Base-by-base conservation (phyloP, 495 filamentous ascomycete genomes). In the Cercophora samala region DNA sequence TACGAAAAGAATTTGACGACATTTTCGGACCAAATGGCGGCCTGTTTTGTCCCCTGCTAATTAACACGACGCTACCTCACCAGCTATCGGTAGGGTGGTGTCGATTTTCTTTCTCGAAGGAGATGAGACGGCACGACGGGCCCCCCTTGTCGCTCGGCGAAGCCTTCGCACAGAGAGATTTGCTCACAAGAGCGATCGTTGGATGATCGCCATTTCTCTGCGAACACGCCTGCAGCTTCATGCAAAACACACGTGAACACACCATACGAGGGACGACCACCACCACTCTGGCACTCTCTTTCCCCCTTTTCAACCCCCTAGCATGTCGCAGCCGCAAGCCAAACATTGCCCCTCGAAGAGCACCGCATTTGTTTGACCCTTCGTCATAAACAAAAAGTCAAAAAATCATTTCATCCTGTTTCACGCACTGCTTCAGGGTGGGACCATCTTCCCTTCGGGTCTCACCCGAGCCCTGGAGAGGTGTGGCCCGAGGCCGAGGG, bases 401-500 rank as follows among this genome's bases (percentile, higher is more conserved):
- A 21, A 54, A 46, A 61, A 60, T 63, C 54, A 64, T 66, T 63
- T 62, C 62, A 56, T 24, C 23, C 25, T 52, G 65, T 69, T 69
- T 29, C 18, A 62, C 62, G 68, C 56, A 64, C 46, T 58, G 68
- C 68, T 25, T 64, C 58, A 65, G 29, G 17, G 68, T 69, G 64
- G 68, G 62, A 62, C 64, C 68, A 58, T 62, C 62, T 62, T 65
- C 64, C 15, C 60, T 64, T 62, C 60, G 55, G 66, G 63, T 68
- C n/a, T 58, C 65, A 67, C 56, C 66, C 59, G 60, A 60, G 46
- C 60, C 52, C 61, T 46, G 61, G 23, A 42, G 8, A 58, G n/a
- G n/a, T 54, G 62, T 62, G 66, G 69, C 66, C 69, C 69, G 66
- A 68, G 64, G 67, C 69, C 69, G 67, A 72, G 69, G 66, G 66